Evolutionary conservation across 2,329 filamentous ascomycete species (phyloP), one percentile per base, ranked within the genome.

Genomic region (Aspergillus alliaceus): DNA sequence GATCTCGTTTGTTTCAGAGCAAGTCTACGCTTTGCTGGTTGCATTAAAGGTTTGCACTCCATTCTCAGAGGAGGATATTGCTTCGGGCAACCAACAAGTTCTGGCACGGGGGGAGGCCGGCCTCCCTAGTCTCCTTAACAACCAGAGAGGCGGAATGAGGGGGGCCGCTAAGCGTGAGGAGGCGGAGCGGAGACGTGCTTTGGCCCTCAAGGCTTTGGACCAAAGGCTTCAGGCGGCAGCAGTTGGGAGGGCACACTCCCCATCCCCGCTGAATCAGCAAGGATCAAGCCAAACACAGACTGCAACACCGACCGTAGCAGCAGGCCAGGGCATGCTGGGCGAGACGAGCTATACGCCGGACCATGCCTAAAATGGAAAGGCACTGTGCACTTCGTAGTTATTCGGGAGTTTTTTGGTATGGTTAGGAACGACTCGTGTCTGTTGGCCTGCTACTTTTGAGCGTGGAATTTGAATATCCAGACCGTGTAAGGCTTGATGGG

Each of bases 161-260:
- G 82, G 82, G 22, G 83, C 81, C 5, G 86, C 87, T 51, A 90
- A 93, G 50, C 86, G 93, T 58, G 93, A 95, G 50, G 95, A 98
- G 75, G 93, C 93, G 0, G 95, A 98, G 79, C 82, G 95, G 64
- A 85, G 95, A 71, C 85, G 95, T 64, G 93, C 93, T 0, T 78
- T 99, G 63, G 95, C 95, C 1, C 81, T 99, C 55, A 93, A 93
- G 71, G 93, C 93, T 3, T 79, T 99, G 54, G 95, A 99, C 74
- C 92, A 98, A 77, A 84, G 95, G 62, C 80, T 99, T 52, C 90
- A 95, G 73, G 90, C 91, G n/a, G 91, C 92, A 3, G 88, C 90
- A 15, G 81, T 80, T 32, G 82, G 75, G 58, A 77, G 82, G 47
- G 72, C 78, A 27, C 70, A 80, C 20, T 71, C 77, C 56, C 75